These are phyloP conservation scores for Strobilomyces confusus DNA, from an alignment of 768 basidiomycete genomes.

Conservation along the genomic window DNA sequence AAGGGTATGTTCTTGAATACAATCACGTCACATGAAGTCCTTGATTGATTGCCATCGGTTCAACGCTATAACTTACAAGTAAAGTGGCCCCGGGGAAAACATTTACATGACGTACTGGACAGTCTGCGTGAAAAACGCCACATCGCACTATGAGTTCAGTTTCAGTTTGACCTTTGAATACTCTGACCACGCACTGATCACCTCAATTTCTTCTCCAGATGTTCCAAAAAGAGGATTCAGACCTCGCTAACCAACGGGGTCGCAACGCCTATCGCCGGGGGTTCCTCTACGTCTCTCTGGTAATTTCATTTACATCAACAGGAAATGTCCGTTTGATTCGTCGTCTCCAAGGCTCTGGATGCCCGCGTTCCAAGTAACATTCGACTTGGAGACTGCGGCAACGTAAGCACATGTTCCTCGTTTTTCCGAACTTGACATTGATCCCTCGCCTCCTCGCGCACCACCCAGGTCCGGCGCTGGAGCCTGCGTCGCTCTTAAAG, in stretches of 20 bases:
- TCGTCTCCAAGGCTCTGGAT: constrained; percentile 52
- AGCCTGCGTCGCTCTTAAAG: constrained; percentile 68
- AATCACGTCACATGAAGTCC: too few species aligned
- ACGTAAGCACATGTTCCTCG: constrained; percentile 38
- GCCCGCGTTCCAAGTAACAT: constrained; percentile 58
- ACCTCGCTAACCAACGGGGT: constrained; percentile 45
- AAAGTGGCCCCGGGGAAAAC: constrained; percentile 1
- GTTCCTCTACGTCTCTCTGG: constrained; percentile 63
- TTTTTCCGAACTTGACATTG: constrained; percentile 29
- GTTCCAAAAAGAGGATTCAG: constrained; percentile 23
- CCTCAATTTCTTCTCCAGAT: constrained; percentile 36
- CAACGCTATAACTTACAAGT: constrained; percentile 59
- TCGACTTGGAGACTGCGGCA: constrained; percentile 61
- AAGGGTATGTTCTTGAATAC: too few species aligned
- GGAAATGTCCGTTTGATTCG: background rate
- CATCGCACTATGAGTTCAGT: constrained; percentile 85
- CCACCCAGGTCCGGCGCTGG: constrained; percentile 56
- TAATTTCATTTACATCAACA: constrained; percentile 15
- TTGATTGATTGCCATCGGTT: constrained; percentile 73
- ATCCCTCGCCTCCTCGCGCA: constrained; percentile 75
- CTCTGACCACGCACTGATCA: constrained; percentile 50
- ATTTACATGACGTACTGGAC: background rate
- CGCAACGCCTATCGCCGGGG: constrained; percentile 49
- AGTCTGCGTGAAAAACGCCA: constrained; percentile 53
- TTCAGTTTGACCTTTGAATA: constrained; percentile 81